Conservation (phyloP, 2,329 filamentous ascomycete genomes). For the Colletotrichum sp. region DNA sequence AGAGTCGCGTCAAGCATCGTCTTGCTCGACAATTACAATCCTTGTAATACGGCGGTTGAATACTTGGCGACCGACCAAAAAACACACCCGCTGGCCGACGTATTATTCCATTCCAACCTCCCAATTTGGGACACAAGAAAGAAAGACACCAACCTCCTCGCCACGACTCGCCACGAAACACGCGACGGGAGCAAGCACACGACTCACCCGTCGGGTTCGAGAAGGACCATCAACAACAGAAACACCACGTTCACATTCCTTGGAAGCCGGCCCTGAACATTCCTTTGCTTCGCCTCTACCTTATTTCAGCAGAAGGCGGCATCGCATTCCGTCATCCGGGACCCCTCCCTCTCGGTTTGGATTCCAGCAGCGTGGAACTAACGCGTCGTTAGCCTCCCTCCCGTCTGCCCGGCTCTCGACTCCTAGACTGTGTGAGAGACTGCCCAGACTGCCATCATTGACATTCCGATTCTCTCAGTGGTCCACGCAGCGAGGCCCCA, state of each 20-base stretch:
- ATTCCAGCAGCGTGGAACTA: constrained; percentile 15
- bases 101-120: neutral
- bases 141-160: neutral
- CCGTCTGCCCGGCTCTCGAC: neutral
- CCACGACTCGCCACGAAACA: neutral
- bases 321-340: neutral
- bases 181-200: neutral
- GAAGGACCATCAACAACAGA: neutral
- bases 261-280: neutral
- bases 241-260: neutral
- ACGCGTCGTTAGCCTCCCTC: neutral
- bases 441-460: neutral
- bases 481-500: neutral
- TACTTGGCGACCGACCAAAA: neutral
- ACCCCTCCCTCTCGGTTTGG: neutral
- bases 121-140: neutral
- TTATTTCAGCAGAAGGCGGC: neutral
- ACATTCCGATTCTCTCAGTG: neutral
- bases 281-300: neutral
- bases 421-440: neutral
- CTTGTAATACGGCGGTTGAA: neutral
- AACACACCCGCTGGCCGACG: neutral
- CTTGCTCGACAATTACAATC: neutral
- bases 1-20: neutral
- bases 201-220: neutral